phyloP scores from a whole-genome alignment of 805 yeast genomes.

The Hanseniaspora lachancei region DNA sequence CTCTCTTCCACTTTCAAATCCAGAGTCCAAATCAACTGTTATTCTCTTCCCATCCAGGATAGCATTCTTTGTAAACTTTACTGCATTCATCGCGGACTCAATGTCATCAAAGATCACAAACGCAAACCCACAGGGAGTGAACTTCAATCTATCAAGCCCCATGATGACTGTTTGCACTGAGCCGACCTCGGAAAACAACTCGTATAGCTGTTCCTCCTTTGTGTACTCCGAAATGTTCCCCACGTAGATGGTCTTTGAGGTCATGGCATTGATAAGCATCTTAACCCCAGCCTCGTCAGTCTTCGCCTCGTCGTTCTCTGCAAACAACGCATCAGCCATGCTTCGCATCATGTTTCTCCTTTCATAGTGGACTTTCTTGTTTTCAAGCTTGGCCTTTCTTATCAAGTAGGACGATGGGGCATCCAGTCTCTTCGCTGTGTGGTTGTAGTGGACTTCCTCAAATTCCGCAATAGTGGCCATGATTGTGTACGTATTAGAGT shows the following conservation, averaged over 20 bases:
- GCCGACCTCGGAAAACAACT: slow-evolving; percentile 73
- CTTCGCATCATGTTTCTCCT: slow-evolving; percentile 52
- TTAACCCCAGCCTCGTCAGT: slow-evolving; percentile 47
- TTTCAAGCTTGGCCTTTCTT: slow-evolving; percentile 45
- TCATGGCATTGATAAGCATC: slow-evolving; percentile 52
- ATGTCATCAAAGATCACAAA: slow-evolving; percentile 66
- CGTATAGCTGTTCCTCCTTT: slow-evolving; percentile 88
- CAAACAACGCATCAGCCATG: slow-evolving; percentile 76
- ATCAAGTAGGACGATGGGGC: slow-evolving; percentile 58
- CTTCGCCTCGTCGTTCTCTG: slow-evolving; percentile 63
- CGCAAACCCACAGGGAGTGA: slow-evolving; percentile 95
- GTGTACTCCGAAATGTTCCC: slow-evolving; percentile 85
- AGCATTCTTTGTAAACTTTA: slow-evolving; percentile 70
- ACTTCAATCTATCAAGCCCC: slow-evolving; percentile 85
- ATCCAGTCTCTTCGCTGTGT: slow-evolving; percentile 56
- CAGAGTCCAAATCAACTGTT: slow-evolving; percentile 88
- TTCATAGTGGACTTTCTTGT: slow-evolving; percentile 46
- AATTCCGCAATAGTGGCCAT: slow-evolving; percentile 36
- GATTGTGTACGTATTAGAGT: background rate
- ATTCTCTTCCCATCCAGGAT: slow-evolving; percentile 70
- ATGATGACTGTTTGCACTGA: slow-evolving; percentile 66
- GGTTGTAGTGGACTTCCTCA: slow-evolving; percentile 42
- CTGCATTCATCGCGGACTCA: slow-evolving; percentile 64
- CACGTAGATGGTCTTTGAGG: slow-evolving; percentile 69
- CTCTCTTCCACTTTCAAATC: slow-evolving; percentile 89